These are phyloP conservation scores for Fomes fomentarius DNA, from an alignment of 1,284 basidiomycete genomes.

Conservation along the genomic window DNA sequence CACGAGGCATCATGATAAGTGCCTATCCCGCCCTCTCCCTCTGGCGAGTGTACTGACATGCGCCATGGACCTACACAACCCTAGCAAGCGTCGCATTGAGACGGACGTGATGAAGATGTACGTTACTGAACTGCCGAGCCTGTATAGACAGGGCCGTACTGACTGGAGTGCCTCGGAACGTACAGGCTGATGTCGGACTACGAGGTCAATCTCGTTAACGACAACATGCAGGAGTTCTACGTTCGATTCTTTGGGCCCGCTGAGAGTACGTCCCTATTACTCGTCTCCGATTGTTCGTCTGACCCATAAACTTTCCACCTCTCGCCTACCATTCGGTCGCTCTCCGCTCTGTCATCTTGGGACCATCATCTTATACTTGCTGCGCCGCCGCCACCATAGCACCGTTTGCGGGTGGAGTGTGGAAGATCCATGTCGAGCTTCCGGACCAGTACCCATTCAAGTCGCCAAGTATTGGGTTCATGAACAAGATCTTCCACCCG, in stretches of 20 bases:
- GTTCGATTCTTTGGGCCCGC: slow-evolving; percentile 93
- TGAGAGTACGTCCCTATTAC: slow-evolving; percentile 75
- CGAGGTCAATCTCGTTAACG: slow-evolving; percentile 96
- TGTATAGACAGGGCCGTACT: neutral
- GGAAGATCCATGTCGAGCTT: slow-evolving; percentile 99
- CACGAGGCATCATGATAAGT: slow-evolving; percentile 38
- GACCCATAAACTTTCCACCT: neutral
- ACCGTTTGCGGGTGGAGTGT: slow-evolving; percentile 93
- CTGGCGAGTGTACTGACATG: slow-evolving; percentile 21
- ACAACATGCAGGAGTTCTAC: slow-evolving; percentile 99
- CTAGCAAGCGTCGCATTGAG: slow-evolving; percentile 90
- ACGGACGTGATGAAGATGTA: slow-evolving; percentile 99
- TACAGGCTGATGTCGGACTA: slow-evolving; percentile 95
- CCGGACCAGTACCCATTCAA: slow-evolving; percentile 99
- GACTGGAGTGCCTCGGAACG: neutral
- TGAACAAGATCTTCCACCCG: slow-evolving; percentile 99
- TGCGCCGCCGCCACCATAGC: slow-evolving; percentile 52
- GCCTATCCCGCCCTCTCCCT: neutral
- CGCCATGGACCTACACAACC: slow-evolving; percentile 46
- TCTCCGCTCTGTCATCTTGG: neutral
- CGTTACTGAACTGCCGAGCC: slow-evolving; percentile 33
- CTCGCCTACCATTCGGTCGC: too few species aligned
- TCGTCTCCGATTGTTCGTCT: neutral
- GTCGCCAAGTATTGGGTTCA: slow-evolving; percentile 98
- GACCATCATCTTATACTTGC: slow-evolving; percentile 11